Conservation (phyloP, 257 asterid genomes). For the Lantana camara region DNA sequence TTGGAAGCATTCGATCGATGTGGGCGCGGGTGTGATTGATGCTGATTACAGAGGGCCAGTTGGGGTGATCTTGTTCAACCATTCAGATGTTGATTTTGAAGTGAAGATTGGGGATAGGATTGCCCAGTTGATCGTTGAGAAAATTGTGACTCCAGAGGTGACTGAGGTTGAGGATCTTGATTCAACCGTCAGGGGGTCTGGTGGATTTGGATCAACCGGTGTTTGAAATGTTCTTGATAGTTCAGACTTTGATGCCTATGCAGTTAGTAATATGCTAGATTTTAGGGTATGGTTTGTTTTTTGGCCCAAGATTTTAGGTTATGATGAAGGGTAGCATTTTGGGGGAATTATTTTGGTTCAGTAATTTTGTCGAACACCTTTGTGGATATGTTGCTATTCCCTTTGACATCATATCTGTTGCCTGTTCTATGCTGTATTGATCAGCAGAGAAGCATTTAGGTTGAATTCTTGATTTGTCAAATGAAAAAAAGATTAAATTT, state of each 20-base stretch:
- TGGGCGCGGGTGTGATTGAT: slow-evolving; percentile 94
- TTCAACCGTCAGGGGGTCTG: slow-evolving; percentile 38
- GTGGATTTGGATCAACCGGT: slow-evolving; percentile 56
- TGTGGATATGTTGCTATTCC: not conserved
- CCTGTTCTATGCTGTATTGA: not conserved
- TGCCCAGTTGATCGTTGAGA: slow-evolving; percentile 47
- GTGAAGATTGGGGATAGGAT: slow-evolving; percentile 52
- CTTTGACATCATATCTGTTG: not conserved
- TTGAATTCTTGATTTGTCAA: no score
- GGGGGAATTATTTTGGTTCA: not conserved
- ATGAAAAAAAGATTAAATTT: no score
- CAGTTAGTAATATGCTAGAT: not conserved
- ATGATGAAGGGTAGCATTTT: not conserved
- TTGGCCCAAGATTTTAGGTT: not conserved
- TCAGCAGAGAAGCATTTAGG: no score
- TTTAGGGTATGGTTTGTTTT: no score
- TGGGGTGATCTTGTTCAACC: slow-evolving; percentile 60
- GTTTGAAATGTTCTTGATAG: slow-evolving; percentile 24
- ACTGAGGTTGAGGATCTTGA: slow-evolving; percentile 54
- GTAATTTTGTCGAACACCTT: not conserved
- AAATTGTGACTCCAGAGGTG: slow-evolving; percentile 48
- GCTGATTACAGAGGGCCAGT: slow-evolving; percentile 74
- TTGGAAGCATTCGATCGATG: slow-evolving; percentile 85
- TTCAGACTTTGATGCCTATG: not conserved
- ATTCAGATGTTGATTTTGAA: slow-evolving; percentile 57